Conservation (phyloP, 257 asterid genomes). For the Solanum pimpinellifolium region DNA sequence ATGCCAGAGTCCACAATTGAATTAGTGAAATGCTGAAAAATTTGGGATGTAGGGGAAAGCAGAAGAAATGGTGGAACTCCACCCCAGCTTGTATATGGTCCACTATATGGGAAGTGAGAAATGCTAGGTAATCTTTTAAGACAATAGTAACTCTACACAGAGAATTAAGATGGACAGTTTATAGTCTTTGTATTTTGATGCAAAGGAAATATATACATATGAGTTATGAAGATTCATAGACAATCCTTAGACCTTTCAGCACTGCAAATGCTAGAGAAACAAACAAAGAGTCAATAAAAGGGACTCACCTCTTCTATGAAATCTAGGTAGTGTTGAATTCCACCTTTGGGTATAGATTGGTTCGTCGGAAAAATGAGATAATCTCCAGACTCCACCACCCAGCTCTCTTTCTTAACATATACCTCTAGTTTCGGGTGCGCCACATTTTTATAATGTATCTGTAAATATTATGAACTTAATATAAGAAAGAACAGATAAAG, state of each 20-base stretch:
- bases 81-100: neutral
- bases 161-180: neutral
- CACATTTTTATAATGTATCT: constrained; percentile 75
- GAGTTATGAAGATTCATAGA: neutral
- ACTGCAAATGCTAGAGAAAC: neutral
- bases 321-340: constrained; percentile 74
- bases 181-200: neutral
- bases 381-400: constrained; percentile 75
- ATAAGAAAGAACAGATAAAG: neutral
- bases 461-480: constrained; percentile 11
- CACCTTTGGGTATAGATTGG: constrained; percentile 48
- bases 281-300: neutral
- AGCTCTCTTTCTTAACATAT: constrained; percentile 48
- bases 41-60: neutral
- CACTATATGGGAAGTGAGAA: neutral
- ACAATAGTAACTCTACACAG: neutral
- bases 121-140: neutral
- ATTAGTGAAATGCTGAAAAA: neutral
- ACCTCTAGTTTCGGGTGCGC: constrained; percentile 86
- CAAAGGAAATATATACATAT: neutral
- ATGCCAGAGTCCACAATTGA: neutral
- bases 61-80: neutral
- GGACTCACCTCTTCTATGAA: constrained; percentile 75
- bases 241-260: neutral
- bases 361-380: constrained; percentile 63